A percentile compares a stretch with the other conserved stretches of the same genome.
Conservation (phyloP, 345 rosid species). For the Melaleuca alternifolia region DNA sequence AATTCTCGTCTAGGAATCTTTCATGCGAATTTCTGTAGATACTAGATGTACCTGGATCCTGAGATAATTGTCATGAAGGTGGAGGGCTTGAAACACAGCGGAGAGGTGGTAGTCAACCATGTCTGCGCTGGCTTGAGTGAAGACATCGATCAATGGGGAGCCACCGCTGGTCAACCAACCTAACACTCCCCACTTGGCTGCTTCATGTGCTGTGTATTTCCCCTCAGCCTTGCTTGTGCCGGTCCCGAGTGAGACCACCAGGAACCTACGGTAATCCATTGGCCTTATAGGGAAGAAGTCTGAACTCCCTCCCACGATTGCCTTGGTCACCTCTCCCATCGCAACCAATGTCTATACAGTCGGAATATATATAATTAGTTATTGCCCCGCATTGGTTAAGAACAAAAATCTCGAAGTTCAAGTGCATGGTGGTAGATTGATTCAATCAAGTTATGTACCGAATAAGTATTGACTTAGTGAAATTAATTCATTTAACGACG, state of each 20-base stretch:
- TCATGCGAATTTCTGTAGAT: not conserved
- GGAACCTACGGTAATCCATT: conserved; percentile 32
- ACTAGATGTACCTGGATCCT: conserved; percentile 26
- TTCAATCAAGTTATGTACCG: not conserved
- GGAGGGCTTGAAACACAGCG: conserved; percentile 34
- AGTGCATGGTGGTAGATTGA: not conserved
- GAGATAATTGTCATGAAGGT: conserved; percentile 30
- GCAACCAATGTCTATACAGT: conserved; percentile 16
- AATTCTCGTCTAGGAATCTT: not conserved
- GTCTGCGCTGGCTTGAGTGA: conserved; percentile 46
- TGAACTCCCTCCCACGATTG: conserved; percentile 13
- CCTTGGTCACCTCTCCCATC: conserved; percentile 27
- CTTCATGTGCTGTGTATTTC: conserved; percentile 26
- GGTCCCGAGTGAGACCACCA: conserved; percentile 52
- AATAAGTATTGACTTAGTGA: not conserved
- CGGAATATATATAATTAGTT: not conserved
- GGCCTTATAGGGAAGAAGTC: conserved; percentile 34
- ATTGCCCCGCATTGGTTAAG: not conserved
- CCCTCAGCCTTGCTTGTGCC: conserved; percentile 21
- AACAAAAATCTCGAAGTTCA: not conserved
- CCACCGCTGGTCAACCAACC: conserved; percentile 45
- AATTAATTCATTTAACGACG: not conserved
- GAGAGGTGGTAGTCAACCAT: conserved; percentile 52
- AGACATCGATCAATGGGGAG: conserved; percentile 44
- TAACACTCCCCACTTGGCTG: conserved; percentile 56